Evolutionary conservation across 2,329 filamentous ascomycete genomes (phyloP).

Genomic region (Colletotrichum noveboracense): DNA sequence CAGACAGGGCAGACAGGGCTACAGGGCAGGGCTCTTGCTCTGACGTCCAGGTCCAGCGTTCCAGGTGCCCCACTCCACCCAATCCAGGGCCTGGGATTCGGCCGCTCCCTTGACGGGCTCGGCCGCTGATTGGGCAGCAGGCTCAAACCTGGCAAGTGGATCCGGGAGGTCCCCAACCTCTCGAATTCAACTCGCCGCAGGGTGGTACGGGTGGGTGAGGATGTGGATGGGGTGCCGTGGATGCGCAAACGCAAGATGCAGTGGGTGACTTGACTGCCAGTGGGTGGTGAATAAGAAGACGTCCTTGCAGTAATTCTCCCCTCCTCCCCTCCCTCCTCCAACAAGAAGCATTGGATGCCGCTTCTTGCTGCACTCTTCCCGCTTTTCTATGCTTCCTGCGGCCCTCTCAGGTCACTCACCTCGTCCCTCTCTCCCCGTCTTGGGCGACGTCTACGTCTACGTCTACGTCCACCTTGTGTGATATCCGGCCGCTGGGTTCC

Average conservation of each 20-base stretch:
- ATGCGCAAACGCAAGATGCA: conserved; percentile 4
- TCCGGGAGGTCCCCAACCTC: conserved; percentile 34
- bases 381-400: conserved; percentile 7
- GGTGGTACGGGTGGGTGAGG: conserved; percentile 5
- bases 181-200: conserved; percentile 30
- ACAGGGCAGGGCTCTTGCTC: too few species aligned
- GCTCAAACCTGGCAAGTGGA: conserved; percentile 19
- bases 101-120: background rate
- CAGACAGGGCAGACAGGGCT: background rate
- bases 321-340: background rate
- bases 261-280: background rate
- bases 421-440: background rate
- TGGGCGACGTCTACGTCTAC: background rate
- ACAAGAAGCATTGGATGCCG: conserved; percentile 6
- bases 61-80: background rate
- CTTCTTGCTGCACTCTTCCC: conserved; percentile 11
- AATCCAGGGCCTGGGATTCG: conserved; percentile 9
- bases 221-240: background rate
- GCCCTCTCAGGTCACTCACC: conserved; percentile 4
- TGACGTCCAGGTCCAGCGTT: background rate
- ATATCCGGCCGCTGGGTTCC: background rate
- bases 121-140: background rate
- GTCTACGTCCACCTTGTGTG: background rate
- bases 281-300: background rate
- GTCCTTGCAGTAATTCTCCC: background rate